These are phyloP conservation scores for Naganishia vishniacii DNA, from an alignment of 768 basidiomycete genomes.

Conservation along the genomic window DNA sequence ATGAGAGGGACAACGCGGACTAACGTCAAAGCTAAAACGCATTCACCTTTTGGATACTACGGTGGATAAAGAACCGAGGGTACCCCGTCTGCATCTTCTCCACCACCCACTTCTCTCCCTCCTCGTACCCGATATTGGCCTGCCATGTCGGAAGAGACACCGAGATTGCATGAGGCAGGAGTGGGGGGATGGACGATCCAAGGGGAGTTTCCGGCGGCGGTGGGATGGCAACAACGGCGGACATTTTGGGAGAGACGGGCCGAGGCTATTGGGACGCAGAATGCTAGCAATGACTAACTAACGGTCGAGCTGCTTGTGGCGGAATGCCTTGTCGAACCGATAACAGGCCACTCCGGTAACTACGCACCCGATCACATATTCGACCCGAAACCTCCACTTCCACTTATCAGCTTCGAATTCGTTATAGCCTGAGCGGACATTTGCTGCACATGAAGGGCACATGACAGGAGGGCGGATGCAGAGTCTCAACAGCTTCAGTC, in stretches of 20 bases:
- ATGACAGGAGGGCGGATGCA: too few species aligned
- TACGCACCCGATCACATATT: neutral
- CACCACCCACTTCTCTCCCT: conserved; percentile 72
- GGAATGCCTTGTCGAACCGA: neutral
- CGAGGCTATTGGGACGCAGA: neutral
- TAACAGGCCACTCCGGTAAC: neutral
- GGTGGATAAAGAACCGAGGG: conserved; percentile 88
- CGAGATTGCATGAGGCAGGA: conserved; percentile 75
- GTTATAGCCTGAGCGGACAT: neutral
- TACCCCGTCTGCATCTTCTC: conserved; percentile 82
- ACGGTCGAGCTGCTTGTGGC: neutral
- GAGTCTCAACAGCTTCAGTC: too few species aligned
- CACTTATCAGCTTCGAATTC: too few species aligned
- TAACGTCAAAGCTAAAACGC: neutral
- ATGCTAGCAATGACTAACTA: neutral
- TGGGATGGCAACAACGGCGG: conserved; percentile 24
- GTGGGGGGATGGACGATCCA: conserved; percentile 45
- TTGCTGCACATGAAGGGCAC: neutral
- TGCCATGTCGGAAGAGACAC: conserved; percentile 91
- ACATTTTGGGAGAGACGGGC: neutral
- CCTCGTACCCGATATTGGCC: conserved; percentile 87
- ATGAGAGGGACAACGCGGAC: neutral
- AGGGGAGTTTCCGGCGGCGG: conserved; percentile 36
- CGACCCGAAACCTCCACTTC: conserved; percentile 12
- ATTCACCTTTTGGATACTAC: conserved; percentile 73